Conservation (phyloP, 768 basidiomycete species). For the Boletus patriciae region DNA sequence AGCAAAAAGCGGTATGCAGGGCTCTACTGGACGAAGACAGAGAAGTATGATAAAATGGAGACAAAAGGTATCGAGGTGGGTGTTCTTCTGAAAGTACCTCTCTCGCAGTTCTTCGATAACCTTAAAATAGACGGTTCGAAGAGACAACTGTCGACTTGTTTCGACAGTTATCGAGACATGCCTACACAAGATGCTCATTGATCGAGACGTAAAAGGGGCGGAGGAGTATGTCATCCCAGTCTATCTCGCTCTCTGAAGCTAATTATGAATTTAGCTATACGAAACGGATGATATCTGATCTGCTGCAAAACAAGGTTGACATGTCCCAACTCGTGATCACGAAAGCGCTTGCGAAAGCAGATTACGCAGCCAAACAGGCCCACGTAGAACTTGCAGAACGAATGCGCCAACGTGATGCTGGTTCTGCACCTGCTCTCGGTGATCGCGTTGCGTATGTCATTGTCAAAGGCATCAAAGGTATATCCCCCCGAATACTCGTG, state of each 20-base stretch:
- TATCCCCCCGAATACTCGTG: neutral
- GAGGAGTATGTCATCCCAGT: conserved; percentile 63
- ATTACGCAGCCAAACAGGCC: conserved; percentile 94
- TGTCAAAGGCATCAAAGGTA: conserved; percentile 92
- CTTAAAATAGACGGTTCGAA: conserved; percentile 78
- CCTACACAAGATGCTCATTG: conserved; percentile 95
- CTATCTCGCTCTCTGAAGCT: conserved; percentile 14
- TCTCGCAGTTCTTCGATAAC: neutral
- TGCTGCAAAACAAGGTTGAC: conserved; percentile 95
- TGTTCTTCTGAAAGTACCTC: neutral
- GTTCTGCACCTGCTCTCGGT: conserved; percentile 95
- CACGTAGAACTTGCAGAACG: conserved; percentile 94
- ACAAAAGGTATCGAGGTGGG: conserved; percentile 97
- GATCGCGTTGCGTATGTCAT: conserved; percentile 99
- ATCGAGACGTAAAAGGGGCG: conserved; percentile 90
- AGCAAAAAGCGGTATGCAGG: conserved; percentile 99
- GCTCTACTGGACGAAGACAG: conserved; percentile 93
- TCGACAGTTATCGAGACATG: conserved; percentile 98
- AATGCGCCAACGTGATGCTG: conserved; percentile 95
- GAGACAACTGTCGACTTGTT: conserved; percentile 98
- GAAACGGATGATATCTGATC: conserved; percentile 90
- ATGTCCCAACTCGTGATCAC: conserved; percentile 99
- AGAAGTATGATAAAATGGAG: conserved; percentile 99
- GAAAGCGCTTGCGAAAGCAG: conserved; percentile 90
- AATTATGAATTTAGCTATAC: conserved; percentile 63